Evolutionary conservation across 2,329 filamentous ascomycete species (phyloP).

Genomic region (Fusarium tuaranense): DNA sequence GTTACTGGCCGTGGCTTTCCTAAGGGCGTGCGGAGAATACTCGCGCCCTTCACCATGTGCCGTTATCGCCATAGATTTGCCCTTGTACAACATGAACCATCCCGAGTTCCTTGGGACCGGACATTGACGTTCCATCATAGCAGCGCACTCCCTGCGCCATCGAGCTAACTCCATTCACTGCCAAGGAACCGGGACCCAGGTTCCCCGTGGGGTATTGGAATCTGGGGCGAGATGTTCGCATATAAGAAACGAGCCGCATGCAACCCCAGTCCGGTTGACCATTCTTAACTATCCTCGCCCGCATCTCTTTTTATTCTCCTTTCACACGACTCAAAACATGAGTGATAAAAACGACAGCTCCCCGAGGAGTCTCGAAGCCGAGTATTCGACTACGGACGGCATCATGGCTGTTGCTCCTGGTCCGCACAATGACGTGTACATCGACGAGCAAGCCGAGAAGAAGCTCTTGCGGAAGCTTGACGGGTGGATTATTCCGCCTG

Average conservation of each 20-base stretch:
- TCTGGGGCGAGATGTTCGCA: neutral
- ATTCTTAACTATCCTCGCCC: neutral
- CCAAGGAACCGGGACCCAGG: neutral
- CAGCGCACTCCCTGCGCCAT: neutral
- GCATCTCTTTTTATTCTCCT: neutral
- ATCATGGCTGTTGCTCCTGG: neutral
- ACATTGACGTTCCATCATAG: neutral
- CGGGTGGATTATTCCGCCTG: neutral
- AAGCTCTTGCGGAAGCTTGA: neutral
- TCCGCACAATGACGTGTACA: neutral
- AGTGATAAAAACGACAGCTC: neutral
- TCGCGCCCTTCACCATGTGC: neutral
- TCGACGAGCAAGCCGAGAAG: neutral
- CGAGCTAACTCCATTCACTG: neutral
- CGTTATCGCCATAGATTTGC: neutral
- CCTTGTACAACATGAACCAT: neutral
- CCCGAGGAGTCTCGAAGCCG: neutral
- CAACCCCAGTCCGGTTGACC: neutral
- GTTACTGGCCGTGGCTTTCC: neutral
- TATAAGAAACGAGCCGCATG: neutral
- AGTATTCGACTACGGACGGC: neutral
- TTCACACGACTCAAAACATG: neutral
- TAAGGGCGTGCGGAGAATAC: neutral
- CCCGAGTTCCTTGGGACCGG: neutral
- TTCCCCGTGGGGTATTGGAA: neutral